Base-by-base conservation (phyloP, 2,329 filamentous ascomycete species). In the Xylariomycetidae sp. region DNA sequence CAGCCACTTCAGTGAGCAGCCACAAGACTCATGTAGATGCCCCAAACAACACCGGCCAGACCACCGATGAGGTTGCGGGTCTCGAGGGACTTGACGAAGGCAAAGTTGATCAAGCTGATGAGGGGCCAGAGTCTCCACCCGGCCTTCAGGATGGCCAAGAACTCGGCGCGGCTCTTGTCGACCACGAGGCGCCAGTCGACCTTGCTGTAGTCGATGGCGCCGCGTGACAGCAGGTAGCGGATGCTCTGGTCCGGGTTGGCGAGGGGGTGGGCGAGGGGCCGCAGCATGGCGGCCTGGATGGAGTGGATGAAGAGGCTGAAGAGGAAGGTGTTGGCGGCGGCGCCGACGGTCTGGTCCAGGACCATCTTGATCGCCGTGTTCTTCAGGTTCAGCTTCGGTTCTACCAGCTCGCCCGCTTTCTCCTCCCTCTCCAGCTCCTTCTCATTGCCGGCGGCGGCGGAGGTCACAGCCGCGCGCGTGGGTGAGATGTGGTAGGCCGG, bases 91-190 rank as follows among this genome's bases (percentile, higher is more conserved):
- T 83, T 72, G 39, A 87, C 63, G 14, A 73, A 56, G 2, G 78
- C 70, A 51, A 84, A 88, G 64, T 84, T 84, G 40, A 85, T 52
- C 13, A 83, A 53, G 42, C 79, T 82, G 15, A 89, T 77, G 3
- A 72, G 47, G 1, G 85, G 85, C 75, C 85, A 87, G 37, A 89
- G 66, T 51, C 74, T 80, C 61, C 82, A 77, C 1, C 85, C 81
- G 0, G 87, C 85, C 27, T 63, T 51, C 46, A 86, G 66, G 35
- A 90, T 67, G 1, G 70, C 67, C 61, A 66, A 73, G 45, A 85
- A 82, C 53, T 85, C 81, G 26, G 64, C 53, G 39, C 57, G 53
- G 3, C 67, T 60, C 46, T 60, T 51, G 15, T 50, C 57, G 52
- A 69, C 58, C 3, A 76, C 68, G 14, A 47, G 46, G 2, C 40